These are phyloP conservation scores for Capsicum pubescens DNA, from an alignment of 257 asterid genomes.

Conservation along the genomic window DNA sequence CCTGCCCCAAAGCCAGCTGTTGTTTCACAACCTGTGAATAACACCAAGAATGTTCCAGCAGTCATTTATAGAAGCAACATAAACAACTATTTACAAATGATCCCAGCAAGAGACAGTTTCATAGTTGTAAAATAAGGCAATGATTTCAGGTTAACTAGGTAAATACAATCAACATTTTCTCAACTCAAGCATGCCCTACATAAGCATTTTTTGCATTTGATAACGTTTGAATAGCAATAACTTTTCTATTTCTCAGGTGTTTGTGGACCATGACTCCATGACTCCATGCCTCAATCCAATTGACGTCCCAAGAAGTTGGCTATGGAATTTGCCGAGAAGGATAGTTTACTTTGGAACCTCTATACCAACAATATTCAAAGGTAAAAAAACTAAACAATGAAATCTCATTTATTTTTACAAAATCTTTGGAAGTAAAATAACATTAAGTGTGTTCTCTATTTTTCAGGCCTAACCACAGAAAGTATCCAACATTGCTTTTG, in stretches of 20 bases:
- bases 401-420: constrained; percentile 9
- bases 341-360: too few species aligned
- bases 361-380: too few species aligned
- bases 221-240: constrained; percentile 28
- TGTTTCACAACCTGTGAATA: constrained; percentile 38
- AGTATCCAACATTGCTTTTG: constrained; percentile 91
- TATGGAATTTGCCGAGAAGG: too few species aligned
- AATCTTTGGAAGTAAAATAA: constrained; percentile 30
- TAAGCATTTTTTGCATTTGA: constrained; percentile 18
- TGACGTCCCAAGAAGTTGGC: too few species aligned
- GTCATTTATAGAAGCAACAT: constrained; percentile 40
- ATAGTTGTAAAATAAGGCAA: too few species aligned
- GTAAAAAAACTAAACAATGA: neutral
- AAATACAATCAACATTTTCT: too few species aligned
- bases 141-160: too few species aligned
- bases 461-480: constrained; percentile 71
- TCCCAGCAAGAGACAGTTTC: too few species aligned
- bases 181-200: neutral
- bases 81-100: constrained; percentile 49
- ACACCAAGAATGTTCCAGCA: constrained; percentile 48
- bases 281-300: constrained; percentile 36
- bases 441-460: constrained; percentile 32
- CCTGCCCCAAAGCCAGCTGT: constrained; percentile 36
- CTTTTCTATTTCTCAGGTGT: constrained; percentile 57
- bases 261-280: constrained; percentile 85